Base-by-base conservation (phyloP, 1,284 basidiomycete genomes). In the Gymnopus androsaceus region DNA sequence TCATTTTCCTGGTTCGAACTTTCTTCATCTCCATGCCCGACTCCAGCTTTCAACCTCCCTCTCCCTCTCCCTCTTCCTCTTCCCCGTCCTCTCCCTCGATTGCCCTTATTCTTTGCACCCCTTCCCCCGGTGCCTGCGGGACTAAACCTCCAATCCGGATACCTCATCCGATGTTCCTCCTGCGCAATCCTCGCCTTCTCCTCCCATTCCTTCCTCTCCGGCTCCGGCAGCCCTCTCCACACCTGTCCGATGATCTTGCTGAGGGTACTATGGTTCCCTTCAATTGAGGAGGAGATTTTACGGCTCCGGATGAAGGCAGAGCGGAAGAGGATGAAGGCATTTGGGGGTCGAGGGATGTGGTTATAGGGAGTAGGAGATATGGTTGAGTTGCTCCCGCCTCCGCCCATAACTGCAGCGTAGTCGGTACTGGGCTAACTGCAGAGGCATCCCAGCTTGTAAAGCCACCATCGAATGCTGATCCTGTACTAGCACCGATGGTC, bases 261-360 rank as follows among this genome's bases (percentile, higher is more conserved):
- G 49, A 88, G 76, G 17, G 88, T 89, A 66, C 86, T 87, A 67
- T 92, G 89, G 61, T 90, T 85, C 15, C 87, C 85, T 68, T 92
- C 89, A 54, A 92, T 86, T 63, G 84, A 82, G 34, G 84, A 82
- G 3, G 90, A 87, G 36, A 94, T 86, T 59, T 88, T 80, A 64
- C 88, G 84, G 54, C 84, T 83, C 45, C 84, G 81, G 64, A 94
- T 92, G 67, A 94, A 94, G 51, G 92, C 90, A 31, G 91, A 92
- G 59, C 95, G 84, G 74, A 95, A 97, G 69, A 97, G 85, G 65
- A 97, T 96, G 75, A 96, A 97, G 46, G 95, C 94, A 72, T 97
- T 97, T 30, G 93, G 89, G 0, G 94, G 94, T 31, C 94, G 85
- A 46, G 94, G 93, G 68, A 95, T 92, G 71, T 95, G 62, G 17